These are phyloP conservation scores for Eucalyptus globulus DNA, from an alignment of 345 rosid species.

Conservation along the genomic window DNA sequence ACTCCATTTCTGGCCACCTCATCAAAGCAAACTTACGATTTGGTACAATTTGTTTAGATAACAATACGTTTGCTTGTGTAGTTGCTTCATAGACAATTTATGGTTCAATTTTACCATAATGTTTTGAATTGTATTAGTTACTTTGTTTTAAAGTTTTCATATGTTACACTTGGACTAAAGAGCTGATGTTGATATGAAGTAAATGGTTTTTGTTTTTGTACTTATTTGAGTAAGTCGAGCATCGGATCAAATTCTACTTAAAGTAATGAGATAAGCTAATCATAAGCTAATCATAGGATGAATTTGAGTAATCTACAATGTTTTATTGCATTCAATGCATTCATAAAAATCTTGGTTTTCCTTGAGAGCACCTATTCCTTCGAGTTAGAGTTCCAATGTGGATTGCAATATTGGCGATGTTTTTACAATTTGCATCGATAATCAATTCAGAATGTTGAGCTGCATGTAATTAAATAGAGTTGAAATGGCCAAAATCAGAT, in stretches of 20 bases:
- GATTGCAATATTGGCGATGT: not conserved
- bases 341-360: not conserved
- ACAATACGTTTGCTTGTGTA: not conserved
- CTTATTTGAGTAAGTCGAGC: not conserved
- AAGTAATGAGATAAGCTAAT: not conserved
- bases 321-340: not conserved
- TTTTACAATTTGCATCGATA: not conserved
- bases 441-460: not conserved
- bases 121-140: not conserved
- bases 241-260: not conserved
- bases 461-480: not conserved
- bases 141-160: no score
- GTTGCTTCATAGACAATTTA: not conserved
- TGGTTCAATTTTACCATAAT: not conserved
- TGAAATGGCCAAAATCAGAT: no score
- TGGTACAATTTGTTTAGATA: no score
- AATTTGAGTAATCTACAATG: not conserved
- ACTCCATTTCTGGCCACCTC: not conserved
- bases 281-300: not conserved
- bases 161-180: not conserved
- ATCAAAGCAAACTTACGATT: not conserved
- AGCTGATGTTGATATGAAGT: not conserved
- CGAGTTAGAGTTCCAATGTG: not conserved
- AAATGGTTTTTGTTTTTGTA: not conserved
- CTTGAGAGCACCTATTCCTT: not conserved